These are phyloP conservation scores for Vickermania spadyakhi DNA, from an alignment of 208 protist genomes.

Conservation along the genomic window DNA sequence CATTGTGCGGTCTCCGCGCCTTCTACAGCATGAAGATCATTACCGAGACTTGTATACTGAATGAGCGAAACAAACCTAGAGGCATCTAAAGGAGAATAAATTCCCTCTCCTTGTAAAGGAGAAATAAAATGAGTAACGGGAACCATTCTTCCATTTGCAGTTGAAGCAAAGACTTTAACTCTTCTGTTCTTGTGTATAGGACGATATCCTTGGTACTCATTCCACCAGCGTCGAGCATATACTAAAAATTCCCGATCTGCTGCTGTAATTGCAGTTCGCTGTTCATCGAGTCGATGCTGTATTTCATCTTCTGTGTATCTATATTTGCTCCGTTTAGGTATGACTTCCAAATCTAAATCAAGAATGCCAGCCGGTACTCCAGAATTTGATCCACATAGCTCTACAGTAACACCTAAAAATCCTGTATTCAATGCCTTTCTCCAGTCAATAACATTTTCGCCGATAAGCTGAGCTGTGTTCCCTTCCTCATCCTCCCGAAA, in stretches of 20 bases:
- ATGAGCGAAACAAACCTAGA: slow-evolving; percentile 88
- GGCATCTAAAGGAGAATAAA: slow-evolving; percentile 74
- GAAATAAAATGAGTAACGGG: slow-evolving; percentile 85
- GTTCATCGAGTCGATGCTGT: slow-evolving; percentile 50
- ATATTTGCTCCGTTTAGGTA: slow-evolving; percentile 33
- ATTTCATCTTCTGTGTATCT: slow-evolving; percentile 78
- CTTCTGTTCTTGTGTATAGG: slow-evolving; percentile 57
- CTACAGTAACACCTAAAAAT: slow-evolving; percentile 80
- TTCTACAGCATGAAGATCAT: slow-evolving; percentile 14
- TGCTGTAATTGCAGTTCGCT: slow-evolving; percentile 71
- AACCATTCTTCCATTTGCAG: slow-evolving; percentile 66
- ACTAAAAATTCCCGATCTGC: slow-evolving; percentile 90
- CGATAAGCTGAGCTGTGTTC: slow-evolving; percentile 55
- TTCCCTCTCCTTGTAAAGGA: slow-evolving; percentile 55
- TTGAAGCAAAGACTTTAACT: slow-evolving; percentile 85
- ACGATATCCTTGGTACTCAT: slow-evolving; percentile 63
- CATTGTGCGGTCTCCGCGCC: slow-evolving; percentile 25
- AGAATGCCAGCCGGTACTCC: slow-evolving; percentile 87
- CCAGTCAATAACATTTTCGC: slow-evolving; percentile 90
- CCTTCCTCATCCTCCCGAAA: slow-evolving; percentile 49
- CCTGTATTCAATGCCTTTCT: slow-evolving; percentile 82
- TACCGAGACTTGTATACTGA: slow-evolving; percentile 29
- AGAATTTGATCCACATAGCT: slow-evolving; percentile 78
- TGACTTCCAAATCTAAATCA: slow-evolving; percentile 83
- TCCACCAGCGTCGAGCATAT: slow-evolving; percentile 88